Evolutionary conservation across 768 basidiomycete species (phyloP), one percentile per base, ranked within the genome.

Genomic region (Tylopilus subfusipes): DNA sequence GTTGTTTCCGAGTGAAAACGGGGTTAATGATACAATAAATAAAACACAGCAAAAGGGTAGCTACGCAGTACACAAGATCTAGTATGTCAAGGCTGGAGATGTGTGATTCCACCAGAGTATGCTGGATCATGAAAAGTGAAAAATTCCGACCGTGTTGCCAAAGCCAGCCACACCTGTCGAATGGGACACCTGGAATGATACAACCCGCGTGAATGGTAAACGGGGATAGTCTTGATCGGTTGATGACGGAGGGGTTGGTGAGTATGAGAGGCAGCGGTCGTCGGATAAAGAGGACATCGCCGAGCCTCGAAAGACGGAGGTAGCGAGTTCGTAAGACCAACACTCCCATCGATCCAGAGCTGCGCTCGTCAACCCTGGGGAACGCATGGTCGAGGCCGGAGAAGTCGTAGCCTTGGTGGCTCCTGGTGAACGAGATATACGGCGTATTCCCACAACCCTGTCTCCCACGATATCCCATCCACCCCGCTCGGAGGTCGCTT

Each of bases 341-440:
- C 88, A 60, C 59, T 93, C 90, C 91, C 91, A 93, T 50, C 90
- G 75, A 53, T 91, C 88, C 38, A 93, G 69, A 24, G 83, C 84
- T 12, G 85, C 77, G 27, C 73, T 61, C 19, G 86, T 82, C 55
- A 92, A 69, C 14, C 86, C 87, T 43, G 49, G 54, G 19, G 22
- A 55, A 48, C 34, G 47, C 11, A 48, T 49, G 25, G 60, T 51
- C 21, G 63, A 54, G 31, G 66, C 60, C 7, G 54, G 22, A 44
- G 45, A 42, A 11, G 54, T 54, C 14, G 55, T 39, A 16, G 63
- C 57, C 67, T 65, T 76, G 42, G 61, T 65, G 52, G 61, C 54
- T 52, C 58, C 60, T 67, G 72, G 61, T 14, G 72, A 58, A 47
- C 88, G 79, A 13, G 84, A 76, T 60, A 78, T 82, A 47, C 90